Conservation (phyloP, 495 filamentous ascomycete genomes). For the Daldinia vernicosa region DNA sequence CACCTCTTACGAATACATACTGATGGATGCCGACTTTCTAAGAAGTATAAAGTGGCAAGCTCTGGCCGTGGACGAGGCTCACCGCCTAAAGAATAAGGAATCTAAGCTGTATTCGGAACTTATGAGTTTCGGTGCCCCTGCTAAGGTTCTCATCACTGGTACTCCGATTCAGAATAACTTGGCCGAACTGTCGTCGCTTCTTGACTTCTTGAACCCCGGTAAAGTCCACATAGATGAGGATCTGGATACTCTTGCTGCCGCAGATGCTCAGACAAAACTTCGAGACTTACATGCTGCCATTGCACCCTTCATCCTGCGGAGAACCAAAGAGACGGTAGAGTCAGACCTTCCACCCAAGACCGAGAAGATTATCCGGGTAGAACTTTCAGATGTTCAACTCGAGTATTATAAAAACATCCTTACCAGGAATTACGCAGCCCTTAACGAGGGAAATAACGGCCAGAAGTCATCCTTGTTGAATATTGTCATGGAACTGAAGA, state of each 20-base stretch:
- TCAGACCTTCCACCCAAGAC: slow-evolving; percentile 95
- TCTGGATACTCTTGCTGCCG: slow-evolving; percentile 68
- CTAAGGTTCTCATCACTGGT: slow-evolving; percentile 91
- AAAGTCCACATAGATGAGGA: slow-evolving; percentile 86
- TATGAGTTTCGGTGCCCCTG: slow-evolving; percentile 82
- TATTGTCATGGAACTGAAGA: slow-evolving; percentile 99
- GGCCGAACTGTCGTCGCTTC: slow-evolving; percentile 86
- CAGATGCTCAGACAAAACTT: slow-evolving; percentile 58
- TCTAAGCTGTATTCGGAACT: slow-evolving; percentile 89
- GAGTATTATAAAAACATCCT: slow-evolving; percentile 99
- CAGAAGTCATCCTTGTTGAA: slow-evolving; percentile 95
- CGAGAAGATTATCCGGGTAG: slow-evolving; percentile 98
- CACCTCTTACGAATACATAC: slow-evolving; percentile 94
- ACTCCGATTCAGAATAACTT: slow-evolving; percentile 98
- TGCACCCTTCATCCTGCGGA: slow-evolving; percentile 91
- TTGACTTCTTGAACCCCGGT: slow-evolving; percentile 96
- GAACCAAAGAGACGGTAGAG: slow-evolving; percentile 96
- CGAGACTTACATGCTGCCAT: slow-evolving; percentile 76
- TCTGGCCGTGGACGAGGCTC: slow-evolving; percentile 94
- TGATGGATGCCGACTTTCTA: slow-evolving; percentile 79
- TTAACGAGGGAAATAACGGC: slow-evolving; percentile 87
- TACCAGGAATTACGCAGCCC: slow-evolving; percentile 92
- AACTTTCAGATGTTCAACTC: slow-evolving; percentile 92
- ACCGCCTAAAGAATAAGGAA: slow-evolving; percentile 95
- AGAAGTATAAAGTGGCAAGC: slow-evolving; percentile 96